These are phyloP conservation scores for Sedum album DNA, from an alignment of 164 flowering plant species.

Conservation along the genomic window DNA sequence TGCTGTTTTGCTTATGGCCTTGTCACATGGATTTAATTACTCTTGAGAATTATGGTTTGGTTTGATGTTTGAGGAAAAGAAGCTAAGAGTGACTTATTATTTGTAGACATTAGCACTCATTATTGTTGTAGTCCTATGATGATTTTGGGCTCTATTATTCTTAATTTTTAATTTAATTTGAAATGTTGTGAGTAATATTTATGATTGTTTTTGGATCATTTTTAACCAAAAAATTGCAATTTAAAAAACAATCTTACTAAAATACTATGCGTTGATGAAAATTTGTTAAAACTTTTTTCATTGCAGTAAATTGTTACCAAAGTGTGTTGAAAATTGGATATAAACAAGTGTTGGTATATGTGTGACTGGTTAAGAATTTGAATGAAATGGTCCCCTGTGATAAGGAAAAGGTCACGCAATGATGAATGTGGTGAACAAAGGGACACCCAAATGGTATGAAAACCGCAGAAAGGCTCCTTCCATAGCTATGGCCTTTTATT, in stretches of 20 bases:
- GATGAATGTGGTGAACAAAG: conserved; percentile 5
- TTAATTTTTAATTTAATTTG: neutral
- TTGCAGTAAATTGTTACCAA: neutral
- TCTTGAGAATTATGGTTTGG: neutral
- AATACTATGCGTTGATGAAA: no score
- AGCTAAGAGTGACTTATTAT: neutral
- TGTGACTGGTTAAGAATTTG: neutral
- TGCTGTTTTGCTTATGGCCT: neutral
- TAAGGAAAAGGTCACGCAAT: neutral
- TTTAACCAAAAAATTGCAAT: no score
- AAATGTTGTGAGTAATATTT: neutral
- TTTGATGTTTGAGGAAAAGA: neutral
- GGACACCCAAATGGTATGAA: neutral
- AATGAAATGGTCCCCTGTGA: neutral
- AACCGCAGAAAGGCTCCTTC: neutral
- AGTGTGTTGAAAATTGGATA: neutral
- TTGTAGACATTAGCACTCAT: neutral
- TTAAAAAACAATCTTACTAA: no score
- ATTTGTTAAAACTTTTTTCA: no score
- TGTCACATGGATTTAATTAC: neutral
- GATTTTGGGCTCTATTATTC: neutral
- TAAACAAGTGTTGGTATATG: neutral
- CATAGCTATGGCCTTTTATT: neutral
- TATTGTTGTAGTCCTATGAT: neutral
- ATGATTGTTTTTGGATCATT: neutral